Conservation (phyloP, 2,329 filamentous ascomycete genomes). For the Cladobotryum mycophilum region DNA sequence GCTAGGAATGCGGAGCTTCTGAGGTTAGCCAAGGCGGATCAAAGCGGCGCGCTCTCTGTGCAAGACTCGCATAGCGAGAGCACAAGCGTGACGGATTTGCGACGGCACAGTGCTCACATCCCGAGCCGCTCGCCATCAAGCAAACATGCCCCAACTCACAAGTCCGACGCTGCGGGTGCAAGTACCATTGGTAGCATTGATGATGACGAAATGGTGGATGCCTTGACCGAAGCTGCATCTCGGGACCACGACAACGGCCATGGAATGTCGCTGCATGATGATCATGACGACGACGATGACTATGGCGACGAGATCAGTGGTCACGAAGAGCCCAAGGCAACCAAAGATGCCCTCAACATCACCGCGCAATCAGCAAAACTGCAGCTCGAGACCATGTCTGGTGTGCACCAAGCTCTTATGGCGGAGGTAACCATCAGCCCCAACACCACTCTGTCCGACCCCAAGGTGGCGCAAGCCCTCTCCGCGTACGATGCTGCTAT, state of each 20-base stretch:
- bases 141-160: conserved; percentile 25
- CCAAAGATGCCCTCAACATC: conserved; percentile 93
- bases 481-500: conserved; percentile 85
- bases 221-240: conserved; percentile 37
- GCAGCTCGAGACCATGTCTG: conserved; percentile 83
- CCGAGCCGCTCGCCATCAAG: conserved; percentile 22
- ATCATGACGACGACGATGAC: conserved; percentile 61
- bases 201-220: conserved; percentile 48
- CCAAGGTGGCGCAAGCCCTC: conserved; percentile 69
- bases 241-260: conserved; percentile 30
- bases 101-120: conserved; percentile 38
- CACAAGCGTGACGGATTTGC: conserved; percentile 43
- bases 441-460: conserved; percentile 65
- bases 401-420: conserved; percentile 77
- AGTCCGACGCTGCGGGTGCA: conserved; percentile 30
- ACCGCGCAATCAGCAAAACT: conserved; percentile 91
- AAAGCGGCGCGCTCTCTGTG: conserved; percentile 45
- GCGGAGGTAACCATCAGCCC: conserved; percentile 62
- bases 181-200: conserved; percentile 45
- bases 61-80: conserved; percentile 45
- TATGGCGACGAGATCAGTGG: conserved; percentile 69
- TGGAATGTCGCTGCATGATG: conserved; percentile 14
- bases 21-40: conserved; percentile 73
- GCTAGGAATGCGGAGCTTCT: conserved; percentile 69
- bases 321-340: conserved; percentile 64